phyloP scores from a whole-genome alignment of 371 early-diverging fungal genomes.

The Funneliformis caledonium region DNA sequence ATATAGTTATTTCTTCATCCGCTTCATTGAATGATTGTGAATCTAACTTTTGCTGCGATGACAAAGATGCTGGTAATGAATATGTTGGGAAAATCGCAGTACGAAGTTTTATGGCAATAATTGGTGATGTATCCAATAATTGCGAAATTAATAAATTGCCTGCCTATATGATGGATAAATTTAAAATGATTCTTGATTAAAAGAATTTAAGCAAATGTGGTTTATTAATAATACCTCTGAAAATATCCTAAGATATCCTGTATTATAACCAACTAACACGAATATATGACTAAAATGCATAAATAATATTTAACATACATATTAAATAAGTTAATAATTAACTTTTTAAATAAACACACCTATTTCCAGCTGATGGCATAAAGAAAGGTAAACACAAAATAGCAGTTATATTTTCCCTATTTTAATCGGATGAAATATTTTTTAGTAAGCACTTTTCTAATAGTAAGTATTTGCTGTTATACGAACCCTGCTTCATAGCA shows the following conservation, averaged over 20 bases:
- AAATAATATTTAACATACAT: not conserved
- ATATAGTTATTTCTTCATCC: conserved; percentile 23
- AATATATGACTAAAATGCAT: not conserved
- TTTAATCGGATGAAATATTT: not conserved
- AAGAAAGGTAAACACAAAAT: conserved; percentile 17
- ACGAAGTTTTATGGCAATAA: conserved; percentile 10
- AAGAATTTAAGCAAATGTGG: not conserved
- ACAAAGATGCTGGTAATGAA: not conserved
- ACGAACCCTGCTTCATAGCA: not conserved
- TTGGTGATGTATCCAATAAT: not conserved
- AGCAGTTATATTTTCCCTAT: conserved; percentile 14
- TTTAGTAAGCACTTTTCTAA: not conserved
- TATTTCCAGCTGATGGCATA: conserved; percentile 12
- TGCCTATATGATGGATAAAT: not conserved
- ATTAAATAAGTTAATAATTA: not conserved
- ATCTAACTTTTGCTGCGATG: not conserved
- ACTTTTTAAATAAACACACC: not conserved
- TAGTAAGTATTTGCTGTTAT: not conserved
- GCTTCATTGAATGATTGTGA: not conserved
- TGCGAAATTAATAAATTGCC: conserved; percentile 11
- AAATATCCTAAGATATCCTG: not conserved
- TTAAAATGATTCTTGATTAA: not conserved
- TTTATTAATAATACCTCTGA: not conserved
- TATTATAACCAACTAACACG: conserved; percentile 2
- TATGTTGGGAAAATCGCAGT: conserved; percentile 7